These are phyloP conservation scores for Globisporangium lucens DNA, from an alignment of 352 stramenopile species.

Conservation along the genomic window DNA sequence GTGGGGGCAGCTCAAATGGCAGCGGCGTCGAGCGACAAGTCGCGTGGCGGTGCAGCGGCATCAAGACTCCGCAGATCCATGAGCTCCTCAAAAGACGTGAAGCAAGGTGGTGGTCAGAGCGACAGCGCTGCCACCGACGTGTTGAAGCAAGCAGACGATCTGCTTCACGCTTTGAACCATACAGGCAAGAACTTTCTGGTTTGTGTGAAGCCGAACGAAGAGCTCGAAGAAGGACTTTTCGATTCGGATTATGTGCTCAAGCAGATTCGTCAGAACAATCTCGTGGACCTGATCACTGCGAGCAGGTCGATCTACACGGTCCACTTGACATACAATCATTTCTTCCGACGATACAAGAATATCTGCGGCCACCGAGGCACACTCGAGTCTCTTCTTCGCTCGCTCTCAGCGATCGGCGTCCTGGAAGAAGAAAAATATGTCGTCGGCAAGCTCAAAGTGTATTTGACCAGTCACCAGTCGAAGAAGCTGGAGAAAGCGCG, in stretches of 20 bases:
- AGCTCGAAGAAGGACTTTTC: conserved; percentile 59
- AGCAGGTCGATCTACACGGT: conserved; percentile 73
- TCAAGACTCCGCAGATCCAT: conserved; percentile 50
- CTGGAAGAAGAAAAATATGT: conserved; percentile 80
- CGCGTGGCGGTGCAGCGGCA: conserved; percentile 11
- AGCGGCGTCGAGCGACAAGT: conserved; percentile 48
- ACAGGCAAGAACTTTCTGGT: conserved; percentile 83
- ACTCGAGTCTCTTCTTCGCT: conserved; percentile 67
- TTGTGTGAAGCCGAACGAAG: conserved; percentile 73
- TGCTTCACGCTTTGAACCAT: conserved; percentile 66
- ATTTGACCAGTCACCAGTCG: conserved; percentile 75
- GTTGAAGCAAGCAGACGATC: conserved; percentile 58
- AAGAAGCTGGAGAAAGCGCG: conserved; percentile 79
- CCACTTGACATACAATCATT: conserved; percentile 73
- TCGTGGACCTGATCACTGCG: conserved; percentile 75
- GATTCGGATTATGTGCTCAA: conserved; percentile 71
- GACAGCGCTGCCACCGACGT: conserved; percentile 58
- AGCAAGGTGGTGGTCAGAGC: conserved; percentile 14
- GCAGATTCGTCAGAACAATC: conserved; percentile 61
- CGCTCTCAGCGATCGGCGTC: conserved; percentile 75
- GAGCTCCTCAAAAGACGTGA: conserved; percentile 40
- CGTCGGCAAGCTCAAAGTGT: conserved; percentile 68
- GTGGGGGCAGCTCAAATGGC: conserved; percentile 67
- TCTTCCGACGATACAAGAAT: conserved; percentile 80
- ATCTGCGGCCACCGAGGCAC: conserved; percentile 77